These are phyloP conservation scores for Macrolepiota dolichaula DNA, from an alignment of 768 basidiomycete species.

Conservation along the genomic window DNA sequence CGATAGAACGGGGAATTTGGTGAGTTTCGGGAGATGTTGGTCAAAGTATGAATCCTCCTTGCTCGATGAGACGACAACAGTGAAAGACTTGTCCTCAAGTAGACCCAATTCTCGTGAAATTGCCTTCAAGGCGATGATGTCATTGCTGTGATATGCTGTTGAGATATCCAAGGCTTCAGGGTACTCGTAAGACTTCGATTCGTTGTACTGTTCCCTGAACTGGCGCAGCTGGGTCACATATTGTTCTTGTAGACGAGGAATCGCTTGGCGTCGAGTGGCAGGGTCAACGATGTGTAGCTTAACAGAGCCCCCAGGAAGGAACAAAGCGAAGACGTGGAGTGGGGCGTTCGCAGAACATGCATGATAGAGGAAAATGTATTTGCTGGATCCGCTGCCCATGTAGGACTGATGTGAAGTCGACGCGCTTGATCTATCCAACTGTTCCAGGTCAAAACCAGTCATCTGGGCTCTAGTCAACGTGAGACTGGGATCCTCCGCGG, in stretches of 20 bases:
- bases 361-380: constrained; percentile 89
- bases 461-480: constrained; percentile 83
- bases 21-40: constrained; percentile 59
- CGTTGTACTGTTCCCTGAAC: constrained; percentile 36
- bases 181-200: constrained; percentile 57
- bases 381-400: constrained; percentile 66
- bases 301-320: constrained; percentile 66
- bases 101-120: constrained; percentile 84
- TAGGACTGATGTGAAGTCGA: constrained; percentile 66
- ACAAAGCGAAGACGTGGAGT: constrained; percentile 86
- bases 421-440: constrained; percentile 63
- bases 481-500: constrained; percentile 56
- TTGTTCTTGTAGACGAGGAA: constrained; percentile 70
- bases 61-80: constrained; percentile 80
- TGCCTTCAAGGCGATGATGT: constrained; percentile 77
- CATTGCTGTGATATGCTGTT: constrained; percentile 75
- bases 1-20: constrained; percentile 83
- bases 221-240: constrained; percentile 66
- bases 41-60: constrained; percentile 87
- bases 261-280: constrained; percentile 79
- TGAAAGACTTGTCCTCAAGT: constrained; percentile 68
- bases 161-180: constrained; percentile 57
- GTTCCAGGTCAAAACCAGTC: constrained; percentile 76
- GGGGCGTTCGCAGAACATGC: constrained; percentile 67
- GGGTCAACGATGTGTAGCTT: constrained; percentile 90